Evolutionary conservation across 495 filamentous ascomycete species (phyloP).

Genomic region (Aspergillus homomorphus): DNA sequence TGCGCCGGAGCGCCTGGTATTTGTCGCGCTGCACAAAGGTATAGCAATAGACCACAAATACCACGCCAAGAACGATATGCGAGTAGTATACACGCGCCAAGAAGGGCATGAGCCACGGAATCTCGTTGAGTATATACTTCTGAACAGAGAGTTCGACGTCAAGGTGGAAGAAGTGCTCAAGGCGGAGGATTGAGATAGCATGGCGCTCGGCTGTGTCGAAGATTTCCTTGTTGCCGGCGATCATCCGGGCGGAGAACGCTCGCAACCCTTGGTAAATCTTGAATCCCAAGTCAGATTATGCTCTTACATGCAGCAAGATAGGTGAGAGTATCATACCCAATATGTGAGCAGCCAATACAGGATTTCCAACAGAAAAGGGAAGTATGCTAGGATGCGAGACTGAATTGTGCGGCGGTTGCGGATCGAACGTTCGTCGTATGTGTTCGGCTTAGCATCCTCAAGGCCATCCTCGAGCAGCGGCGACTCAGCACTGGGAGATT

Average conservation of each 20-base stretch:
- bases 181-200: constrained; percentile 47
- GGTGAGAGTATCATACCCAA: constrained; percentile 32
- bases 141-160: constrained; percentile 49
- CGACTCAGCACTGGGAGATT: constrained; percentile 12
- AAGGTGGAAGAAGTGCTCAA: constrained; percentile 50
- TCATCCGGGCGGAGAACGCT: constrained; percentile 53
- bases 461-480: constrained; percentile 16
- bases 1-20: constrained; percentile 54
- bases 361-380: constrained; percentile 57
- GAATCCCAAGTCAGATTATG: background rate
- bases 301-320: constrained; percentile 3
- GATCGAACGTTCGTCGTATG: background rate
- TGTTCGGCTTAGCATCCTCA: constrained; percentile 8
- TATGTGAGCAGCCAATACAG: constrained; percentile 67
- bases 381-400: constrained; percentile 41
- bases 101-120: constrained; percentile 57
- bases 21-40: constrained; percentile 49
- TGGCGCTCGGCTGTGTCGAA: constrained; percentile 47
- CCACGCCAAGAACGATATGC: constrained; percentile 50
- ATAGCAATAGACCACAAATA: constrained; percentile 54
- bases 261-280: constrained; percentile 58
- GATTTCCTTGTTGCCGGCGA: constrained; percentile 39
- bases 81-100: constrained; percentile 46
- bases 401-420: constrained; percentile 32
- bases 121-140: constrained; percentile 40